Percentiles rank a stretch among this genome's conserved stretches.
Conservation (phyloP, 306 rosid species). For the Cajanus cajan region DNA sequence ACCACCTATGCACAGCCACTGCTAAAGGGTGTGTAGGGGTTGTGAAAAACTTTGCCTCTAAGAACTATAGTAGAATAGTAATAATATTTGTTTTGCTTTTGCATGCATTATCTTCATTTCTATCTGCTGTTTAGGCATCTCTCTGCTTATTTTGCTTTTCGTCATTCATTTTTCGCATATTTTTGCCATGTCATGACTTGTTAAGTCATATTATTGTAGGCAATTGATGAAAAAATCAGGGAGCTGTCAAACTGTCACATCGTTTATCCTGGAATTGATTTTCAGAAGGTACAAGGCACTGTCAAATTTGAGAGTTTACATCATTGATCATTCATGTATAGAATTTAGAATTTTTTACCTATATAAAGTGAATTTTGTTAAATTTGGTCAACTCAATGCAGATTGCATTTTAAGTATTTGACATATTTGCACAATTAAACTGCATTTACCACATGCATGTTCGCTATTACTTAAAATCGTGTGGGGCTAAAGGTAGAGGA, state of each 20-base stretch:
- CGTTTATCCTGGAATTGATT: constrained; percentile 77
- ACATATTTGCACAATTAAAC: too few relatives aligned
- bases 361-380: background rate
- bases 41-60: constrained; percentile 1
- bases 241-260: constrained; percentile 97
- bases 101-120: constrained; percentile 26
- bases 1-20: background rate
- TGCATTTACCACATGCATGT: background rate
- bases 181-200: constrained; percentile 16
- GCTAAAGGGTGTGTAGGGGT: background rate
- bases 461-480: constrained; percentile 10
- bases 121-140: constrained; percentile 9
- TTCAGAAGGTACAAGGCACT: constrained; percentile 67
- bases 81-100: background rate
- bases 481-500: constrained; percentile 2
- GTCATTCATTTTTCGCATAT: constrained; percentile 12
- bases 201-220: constrained; percentile 47
- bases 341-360: background rate
- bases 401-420: constrained; percentile 12
- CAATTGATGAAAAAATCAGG: constrained; percentile 93
- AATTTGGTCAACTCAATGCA: constrained; percentile 20
- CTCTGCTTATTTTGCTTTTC: background rate
- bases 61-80: background rate
- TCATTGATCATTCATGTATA: background rate
- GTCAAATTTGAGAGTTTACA: background rate